Evolutionary conservation across 371 early-diverging fungal species (phyloP), one percentile per base, ranked within the genome.

Genomic region (Mortierella sp.): DNA sequence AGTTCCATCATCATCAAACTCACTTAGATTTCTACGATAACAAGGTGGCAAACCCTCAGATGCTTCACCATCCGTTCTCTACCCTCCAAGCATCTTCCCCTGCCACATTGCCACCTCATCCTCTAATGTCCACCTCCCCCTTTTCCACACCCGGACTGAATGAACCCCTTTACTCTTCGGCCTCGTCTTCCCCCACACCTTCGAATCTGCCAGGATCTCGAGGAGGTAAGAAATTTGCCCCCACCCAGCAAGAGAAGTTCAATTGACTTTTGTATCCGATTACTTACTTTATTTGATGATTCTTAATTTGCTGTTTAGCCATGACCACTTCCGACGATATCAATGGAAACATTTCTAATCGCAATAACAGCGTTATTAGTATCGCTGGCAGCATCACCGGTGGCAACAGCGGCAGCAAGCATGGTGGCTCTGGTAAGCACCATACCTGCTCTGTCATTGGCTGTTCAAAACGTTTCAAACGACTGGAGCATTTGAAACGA

Each of bases 401-500:
- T 41, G 43, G 58, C 45, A 58, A 62, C 9, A 41, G 53, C 13
- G 58, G 71, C 15, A 71, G 69, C 50, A 80, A 80, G 72, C 87
- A 87, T 58, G 85, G 85, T 22, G 72, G 83, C 36, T 79, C 85
- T 65, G 85, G 87, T 32, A 81, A 81, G 69, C 69, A 77, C 69
- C 88, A 89, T 75, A 80, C 83, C 4, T 91, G 92, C 74, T 78
- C 72, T 9, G 73, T 87, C 67, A 77, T 76, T 57, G 85, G 84
- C 19, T 96, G 97, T 73, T 89, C 90, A 22, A 88, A 92, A 55
- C 87, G 88, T 7, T 88, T 88, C 71, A 95, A 95, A 74, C 86
- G 94, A 9, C 86, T 89, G 53, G 96, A 96, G 71, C 94, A 95
- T 74, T 84, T 96, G 65, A 91, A 93, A 66, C 86, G 96, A 16